phyloP scores from a whole-genome alignment of 129 eudicot species.

The Arctium minus region DNA sequence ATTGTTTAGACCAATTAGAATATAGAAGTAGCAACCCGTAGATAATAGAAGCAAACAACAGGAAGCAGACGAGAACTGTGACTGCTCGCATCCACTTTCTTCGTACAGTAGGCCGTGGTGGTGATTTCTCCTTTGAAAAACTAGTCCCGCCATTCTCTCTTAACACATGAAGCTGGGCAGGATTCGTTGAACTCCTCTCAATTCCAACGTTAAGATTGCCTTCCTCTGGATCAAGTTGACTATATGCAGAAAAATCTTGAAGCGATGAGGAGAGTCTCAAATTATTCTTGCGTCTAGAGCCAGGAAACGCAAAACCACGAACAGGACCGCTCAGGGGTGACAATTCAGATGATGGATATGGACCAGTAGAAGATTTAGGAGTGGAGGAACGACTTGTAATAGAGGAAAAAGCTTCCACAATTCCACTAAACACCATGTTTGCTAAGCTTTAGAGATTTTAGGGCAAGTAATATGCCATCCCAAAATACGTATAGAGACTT shows the following conservation, averaged over 20 bases:
- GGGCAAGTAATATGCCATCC: constrained; percentile 24
- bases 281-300: constrained; percentile 46
- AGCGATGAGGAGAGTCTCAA: constrained; percentile 81
- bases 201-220: constrained; percentile 37
- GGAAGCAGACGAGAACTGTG: constrained; percentile 46
- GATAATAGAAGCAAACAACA: constrained; percentile 47
- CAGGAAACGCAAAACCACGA: constrained; percentile 38
- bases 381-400: constrained; percentile 40
- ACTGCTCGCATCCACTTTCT: constrained; percentile 57
- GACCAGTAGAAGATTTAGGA: constrained; percentile 43
- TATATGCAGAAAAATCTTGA: constrained; percentile 83
- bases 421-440: constrained; percentile 58
- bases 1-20: constrained; percentile 53
- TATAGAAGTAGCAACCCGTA: constrained; percentile 39
- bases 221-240: constrained; percentile 61
- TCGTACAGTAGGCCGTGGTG: constrained; percentile 38
- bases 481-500: constrained; percentile 7
- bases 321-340: constrained; percentile 60
- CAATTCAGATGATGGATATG: constrained; percentile 49
- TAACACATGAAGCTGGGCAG: constrained; percentile 34
- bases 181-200: constrained; percentile 25
- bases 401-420: constrained; percentile 55
- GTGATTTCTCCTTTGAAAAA: constrained; percentile 69
- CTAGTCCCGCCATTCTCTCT: constrained; percentile 59
- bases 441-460: constrained; percentile 14